Evolutionary conservation across 495 filamentous ascomycete species (phyloP), one percentile per base, ranked within the genome.

Genomic region (Penicillium odoratum): DNA sequence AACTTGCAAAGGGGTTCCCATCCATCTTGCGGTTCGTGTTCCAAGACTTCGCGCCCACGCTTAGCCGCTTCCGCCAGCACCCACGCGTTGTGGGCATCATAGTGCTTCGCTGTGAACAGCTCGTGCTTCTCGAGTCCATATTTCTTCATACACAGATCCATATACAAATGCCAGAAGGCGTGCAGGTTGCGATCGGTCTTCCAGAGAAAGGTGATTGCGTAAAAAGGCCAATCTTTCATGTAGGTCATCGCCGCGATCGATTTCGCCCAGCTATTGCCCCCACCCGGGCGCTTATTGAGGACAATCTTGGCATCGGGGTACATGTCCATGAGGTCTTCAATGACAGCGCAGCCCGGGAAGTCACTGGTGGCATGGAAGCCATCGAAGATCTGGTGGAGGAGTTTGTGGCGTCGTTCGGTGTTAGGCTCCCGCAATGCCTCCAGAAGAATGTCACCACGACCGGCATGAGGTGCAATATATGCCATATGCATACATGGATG

Each of bases 251-350:
- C 3, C 13, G 44, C 46, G 30, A 59, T 59, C n/a, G 57, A 59
- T 34, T 55, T n/a, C 11, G 3, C 51, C 61, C 44, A 70, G 42
- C 15, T 28, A 18, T 7, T 54, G 33, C 29, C 66, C 46, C 47
- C 59, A 25, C 47, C 57, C 43, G 51, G 45, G 25, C 69, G 62
- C 49, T 63, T 59, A 51, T 71, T 71, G 13, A 71, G 62, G 18
- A 73, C 52, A 38, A 73, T 55, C 30, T 61, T 61, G 4, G 69
- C 67, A 31, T 70, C 62, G 11, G 70, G 69, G 26, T 70, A 73
- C 65, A 73, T 71, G 42, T 70, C 70, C 64, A 73, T 71, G 4
- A 70, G 55, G 44, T 71, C 67, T 9, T 71, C 69, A 10, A 62
- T 50, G 52, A 71, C 63, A 30, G 60, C 34, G 21, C 58, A 45